These are phyloP conservation scores for Pseudozyma sp. DNA, from an alignment of 1,284 basidiomycete genomes.

Conservation along the genomic window DNA sequence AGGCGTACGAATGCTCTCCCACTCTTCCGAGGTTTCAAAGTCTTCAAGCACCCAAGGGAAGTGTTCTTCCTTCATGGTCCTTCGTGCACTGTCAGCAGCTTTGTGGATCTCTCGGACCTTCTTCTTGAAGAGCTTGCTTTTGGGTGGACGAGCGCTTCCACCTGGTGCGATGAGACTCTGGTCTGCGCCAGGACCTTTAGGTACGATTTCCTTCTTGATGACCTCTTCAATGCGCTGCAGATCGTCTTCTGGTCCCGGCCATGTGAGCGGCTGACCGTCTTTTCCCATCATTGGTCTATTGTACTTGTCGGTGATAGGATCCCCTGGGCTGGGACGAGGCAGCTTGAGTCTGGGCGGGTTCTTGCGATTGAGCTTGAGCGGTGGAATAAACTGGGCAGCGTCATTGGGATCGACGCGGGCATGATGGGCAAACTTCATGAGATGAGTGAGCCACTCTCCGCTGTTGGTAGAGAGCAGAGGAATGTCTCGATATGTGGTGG, in stretches of 20 bases:
- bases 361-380: conserved; percentile 68
- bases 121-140: conserved; percentile 61
- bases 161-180: conserved; percentile 54
- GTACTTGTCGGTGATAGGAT: conserved; percentile 60
- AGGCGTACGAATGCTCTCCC: conserved; percentile 61
- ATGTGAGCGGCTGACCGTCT: conserved; percentile 57
- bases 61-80: conserved; percentile 64
- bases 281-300: conserved; percentile 57
- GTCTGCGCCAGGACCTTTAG: conserved; percentile 47
- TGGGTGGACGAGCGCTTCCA: conserved; percentile 39
- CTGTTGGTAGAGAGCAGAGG: conserved; percentile 60
- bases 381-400: conserved; percentile 58
- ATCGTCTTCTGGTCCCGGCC: conserved; percentile 55
- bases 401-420: conserved; percentile 63
- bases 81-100: conserved; percentile 59
- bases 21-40: conserved; percentile 64
- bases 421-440: conserved; percentile 66
- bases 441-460: conserved; percentile 54
- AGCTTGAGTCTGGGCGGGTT: conserved; percentile 64
- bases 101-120: conserved; percentile 67
- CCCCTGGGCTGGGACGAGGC: conserved; percentile 59
- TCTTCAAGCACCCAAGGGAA: conserved; percentile 68
- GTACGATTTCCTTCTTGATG: conserved; percentile 34
- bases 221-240: conserved; percentile 51
- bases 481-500: conserved; percentile 65